Base-by-base conservation (phyloP, 108 stramenopile species). In the Chaetoceros tenuissimus region DNA sequence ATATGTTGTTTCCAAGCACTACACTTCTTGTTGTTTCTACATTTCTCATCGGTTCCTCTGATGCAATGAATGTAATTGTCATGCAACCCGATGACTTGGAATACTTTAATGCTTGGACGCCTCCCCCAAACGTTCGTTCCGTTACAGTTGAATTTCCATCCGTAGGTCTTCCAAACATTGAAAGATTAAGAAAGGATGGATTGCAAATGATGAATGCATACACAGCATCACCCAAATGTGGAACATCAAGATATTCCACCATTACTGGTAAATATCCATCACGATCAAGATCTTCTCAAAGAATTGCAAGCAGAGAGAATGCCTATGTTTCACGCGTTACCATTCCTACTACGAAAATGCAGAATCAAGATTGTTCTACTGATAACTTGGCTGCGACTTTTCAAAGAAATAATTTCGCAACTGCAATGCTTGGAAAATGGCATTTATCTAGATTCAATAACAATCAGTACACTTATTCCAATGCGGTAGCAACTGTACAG, bases 71-170 rank as follows among this genome's bases (percentile, higher is more conserved):
- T 46, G 26, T 75, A 53, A 75, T 75, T 31, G 51, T 75, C 26
- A 70, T 75, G 29, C 74, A 75, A 71, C 74, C 74, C 3, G 74
- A 75, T 45, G 74, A 75, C 44, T 29, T 66, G 26, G 31, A 49
- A 1, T 75, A 67, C 59, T 67, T 64, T 22, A 47, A 62, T 20
- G 74, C 61, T 18, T 75, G 68, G 63, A 17, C 24, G 8, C 64
- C 64, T 3, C 74, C 68, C 26, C 29, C 69, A 48, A 63, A 1
- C 22, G 26, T 26, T 17, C 40, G 19, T 28, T 48, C 45, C 28
- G 8, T 24, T 51, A 27, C 22, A 57, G 52, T 16, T 3, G 18
- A 25, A 28, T 31, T 7, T 30, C 47, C 48, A 28, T 19, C 17
- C 53, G 17, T 22, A 53, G 17, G 29, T 10, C 1, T 24, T 46